Evolutionary conservation across 2,329 filamentous ascomycete species (phyloP).

Genomic region (Penicillium sp.): DNA sequence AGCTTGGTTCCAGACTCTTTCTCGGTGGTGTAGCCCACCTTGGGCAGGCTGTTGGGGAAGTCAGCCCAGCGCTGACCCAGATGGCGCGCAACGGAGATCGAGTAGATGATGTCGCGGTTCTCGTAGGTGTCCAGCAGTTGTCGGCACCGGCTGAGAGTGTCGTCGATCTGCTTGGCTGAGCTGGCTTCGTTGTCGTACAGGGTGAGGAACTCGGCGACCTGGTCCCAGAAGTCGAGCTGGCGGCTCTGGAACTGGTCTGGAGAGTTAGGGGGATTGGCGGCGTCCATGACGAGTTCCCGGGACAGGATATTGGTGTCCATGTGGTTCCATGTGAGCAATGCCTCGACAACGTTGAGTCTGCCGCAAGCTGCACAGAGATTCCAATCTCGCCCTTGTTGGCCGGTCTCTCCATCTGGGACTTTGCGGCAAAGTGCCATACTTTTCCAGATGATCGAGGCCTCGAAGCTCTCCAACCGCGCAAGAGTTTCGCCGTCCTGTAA

Average conservation of each 20-base stretch:
- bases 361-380: conserved; percentile 66
- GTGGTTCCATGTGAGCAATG: conserved; percentile 72
- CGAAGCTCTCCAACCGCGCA: conserved; percentile 52
- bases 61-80: conserved; percentile 67
- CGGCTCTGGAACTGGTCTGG: conserved; percentile 58
- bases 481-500: conserved; percentile 40
- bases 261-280: conserved; percentile 37
- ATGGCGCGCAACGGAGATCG: conserved; percentile 77
- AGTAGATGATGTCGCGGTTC: conserved; percentile 88
- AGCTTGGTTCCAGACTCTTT: conserved; percentile 67
- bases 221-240: conserved; percentile 81
- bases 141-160: conserved; percentile 66
- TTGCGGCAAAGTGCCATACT: conserved; percentile 57
- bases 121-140: conserved; percentile 76
- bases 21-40: conserved; percentile 64
- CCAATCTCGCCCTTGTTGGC: conserved; percentile 50
- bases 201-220: conserved; percentile 71
- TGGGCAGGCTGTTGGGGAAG: conserved; percentile 57
- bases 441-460: conserved; percentile 63
- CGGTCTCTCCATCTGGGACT: conserved; percentile 38
- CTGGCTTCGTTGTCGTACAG: conserved; percentile 62
- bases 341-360: conserved; percentile 74
- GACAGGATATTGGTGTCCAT: conserved; percentile 56
- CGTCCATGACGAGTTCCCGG: conserved; percentile 42
- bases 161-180: conserved; percentile 62